Conservation (phyloP, 2,329 filamentous ascomycete genomes). For the Neobulgaria alba region DNA sequence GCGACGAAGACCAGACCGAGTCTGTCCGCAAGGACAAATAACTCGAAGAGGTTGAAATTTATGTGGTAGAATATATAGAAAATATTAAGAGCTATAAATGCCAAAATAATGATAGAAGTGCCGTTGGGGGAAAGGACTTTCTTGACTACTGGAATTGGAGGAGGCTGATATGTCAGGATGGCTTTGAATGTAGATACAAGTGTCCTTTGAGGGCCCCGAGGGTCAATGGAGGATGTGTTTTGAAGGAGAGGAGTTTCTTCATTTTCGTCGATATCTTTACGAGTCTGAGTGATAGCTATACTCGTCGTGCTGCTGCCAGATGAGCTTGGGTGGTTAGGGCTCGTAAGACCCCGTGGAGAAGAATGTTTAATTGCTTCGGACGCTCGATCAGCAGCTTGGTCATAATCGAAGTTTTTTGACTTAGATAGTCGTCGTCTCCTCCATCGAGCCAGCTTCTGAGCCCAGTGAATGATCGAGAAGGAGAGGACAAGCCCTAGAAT, state of each 20-base stretch:
- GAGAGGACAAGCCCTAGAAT: conserved; percentile 15
- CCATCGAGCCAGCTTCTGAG: conserved; percentile 14
- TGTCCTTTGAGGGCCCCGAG: conserved; percentile 4
- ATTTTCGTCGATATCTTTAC: conserved; percentile 8
- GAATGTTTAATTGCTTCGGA: conserved; percentile 7
- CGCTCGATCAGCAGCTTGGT: conserved; percentile 11
- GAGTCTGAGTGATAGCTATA: conserved; percentile 13
- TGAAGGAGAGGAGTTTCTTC: conserved; percentile 22
- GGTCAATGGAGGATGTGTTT: neutral
- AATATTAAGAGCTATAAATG: conserved; percentile 44
- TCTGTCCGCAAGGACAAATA: conserved; percentile 41
- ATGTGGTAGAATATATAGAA: conserved; percentile 49
- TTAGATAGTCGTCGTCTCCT: conserved; percentile 10
- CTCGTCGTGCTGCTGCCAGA: conserved; percentile 20
- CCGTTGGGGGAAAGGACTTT: conserved; percentile 49
- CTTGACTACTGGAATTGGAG: conserved; percentile 46
- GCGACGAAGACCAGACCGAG: conserved; percentile 33
- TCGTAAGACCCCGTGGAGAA: neutral
- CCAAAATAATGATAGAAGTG: conserved; percentile 41
- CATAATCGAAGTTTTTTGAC: conserved; percentile 1
- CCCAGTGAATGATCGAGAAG: conserved; percentile 20
- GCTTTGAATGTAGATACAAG: conserved; percentile 16
- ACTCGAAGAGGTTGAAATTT: conserved; percentile 37
- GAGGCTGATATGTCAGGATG: conserved; percentile 47
- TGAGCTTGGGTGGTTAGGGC: conserved; percentile 10